Conservation (phyloP, 106 monocot genomes). For the Acorus gramineus region DNA sequence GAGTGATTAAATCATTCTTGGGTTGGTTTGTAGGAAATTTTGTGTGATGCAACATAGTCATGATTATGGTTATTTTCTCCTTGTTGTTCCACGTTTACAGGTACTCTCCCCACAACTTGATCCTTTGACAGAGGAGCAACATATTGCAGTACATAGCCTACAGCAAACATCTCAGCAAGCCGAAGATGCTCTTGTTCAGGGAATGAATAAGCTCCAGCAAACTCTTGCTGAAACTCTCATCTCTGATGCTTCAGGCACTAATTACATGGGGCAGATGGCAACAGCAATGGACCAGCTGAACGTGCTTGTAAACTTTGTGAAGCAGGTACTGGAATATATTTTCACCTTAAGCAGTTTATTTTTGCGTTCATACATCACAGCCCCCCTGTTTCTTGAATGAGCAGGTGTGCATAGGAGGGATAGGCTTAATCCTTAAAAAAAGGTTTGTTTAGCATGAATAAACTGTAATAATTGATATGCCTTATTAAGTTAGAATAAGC, state of each 20-base stretch:
- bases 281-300: constrained; percentile 54
- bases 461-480: too few species aligned
- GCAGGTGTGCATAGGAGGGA: too few species aligned
- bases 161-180: constrained; percentile 69
- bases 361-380: too few species aligned
- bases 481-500: too few species aligned
- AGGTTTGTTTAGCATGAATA: too few species aligned
- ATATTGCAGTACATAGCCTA: constrained; percentile 27
- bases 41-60: too few species aligned
- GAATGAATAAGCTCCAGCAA: constrained; percentile 78
- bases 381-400: too few species aligned
- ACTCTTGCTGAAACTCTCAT: constrained; percentile 52
- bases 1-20: too few species aligned
- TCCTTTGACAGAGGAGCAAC: constrained; percentile 57
- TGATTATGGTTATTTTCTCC: too few species aligned
- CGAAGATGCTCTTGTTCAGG: constrained; percentile 78
- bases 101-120: constrained; percentile 59
- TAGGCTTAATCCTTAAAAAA: too few species aligned
- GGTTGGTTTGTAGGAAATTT: too few species aligned
- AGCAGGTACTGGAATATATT: constrained; percentile 33
- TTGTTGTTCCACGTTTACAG: constrained; percentile 17
- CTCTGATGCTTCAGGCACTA: constrained; percentile 22
- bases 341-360: neutral
- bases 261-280: constrained; percentile 67
- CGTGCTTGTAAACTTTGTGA: constrained; percentile 51